phyloP scores from a whole-genome alignment of 1,284 basidiomycete genomes.

The Ceraceosorus bombacis region DNA sequence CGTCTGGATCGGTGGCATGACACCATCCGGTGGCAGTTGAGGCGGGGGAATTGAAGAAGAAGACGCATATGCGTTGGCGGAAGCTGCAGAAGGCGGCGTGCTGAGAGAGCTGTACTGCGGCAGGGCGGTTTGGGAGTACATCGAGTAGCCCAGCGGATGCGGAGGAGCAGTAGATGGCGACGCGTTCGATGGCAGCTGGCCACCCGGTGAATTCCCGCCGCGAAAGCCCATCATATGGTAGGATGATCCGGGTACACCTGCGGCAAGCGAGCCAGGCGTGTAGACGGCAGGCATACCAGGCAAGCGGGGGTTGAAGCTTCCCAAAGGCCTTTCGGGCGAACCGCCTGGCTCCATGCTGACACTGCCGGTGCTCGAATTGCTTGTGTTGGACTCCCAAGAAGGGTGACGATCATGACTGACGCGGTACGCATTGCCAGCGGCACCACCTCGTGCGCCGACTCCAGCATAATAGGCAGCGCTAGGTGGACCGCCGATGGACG shows the following conservation, averaged over 20 bases:
- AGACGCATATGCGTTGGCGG: constrained; percentile 17
- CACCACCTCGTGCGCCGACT: constrained; percentile 1
- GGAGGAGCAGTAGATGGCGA: too few relatives aligned
- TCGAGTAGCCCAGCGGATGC: too few relatives aligned
- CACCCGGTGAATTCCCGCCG: too few relatives aligned
- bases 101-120: constrained; percentile 16
- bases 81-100: constrained; percentile 15
- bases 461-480: neutral
- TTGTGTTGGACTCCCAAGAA: constrained; percentile 27
- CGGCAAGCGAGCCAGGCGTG: too few relatives aligned
- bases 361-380: constrained; percentile 10
- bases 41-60: constrained; percentile 14
- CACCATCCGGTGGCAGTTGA: neutral
- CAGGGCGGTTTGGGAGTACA: constrained; percentile 21
- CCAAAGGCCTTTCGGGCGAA: too few relatives aligned
- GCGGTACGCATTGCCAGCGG: constrained; percentile 21
- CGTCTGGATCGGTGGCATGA: constrained; percentile 1
- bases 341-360: too few relatives aligned
- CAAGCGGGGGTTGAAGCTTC: too few relatives aligned
- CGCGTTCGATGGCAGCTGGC: too few relatives aligned
- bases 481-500: neutral
- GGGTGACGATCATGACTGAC: constrained; percentile 26
- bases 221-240: too few relatives aligned
- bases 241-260: too few relatives aligned
- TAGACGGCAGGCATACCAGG: too few relatives aligned